Percentiles rank a stretch among this genome's conserved stretches.
phyloP scores from a whole-genome alignment of 1,139 yeast genomes.

The Debaryomycetaceae sp. region DNA sequence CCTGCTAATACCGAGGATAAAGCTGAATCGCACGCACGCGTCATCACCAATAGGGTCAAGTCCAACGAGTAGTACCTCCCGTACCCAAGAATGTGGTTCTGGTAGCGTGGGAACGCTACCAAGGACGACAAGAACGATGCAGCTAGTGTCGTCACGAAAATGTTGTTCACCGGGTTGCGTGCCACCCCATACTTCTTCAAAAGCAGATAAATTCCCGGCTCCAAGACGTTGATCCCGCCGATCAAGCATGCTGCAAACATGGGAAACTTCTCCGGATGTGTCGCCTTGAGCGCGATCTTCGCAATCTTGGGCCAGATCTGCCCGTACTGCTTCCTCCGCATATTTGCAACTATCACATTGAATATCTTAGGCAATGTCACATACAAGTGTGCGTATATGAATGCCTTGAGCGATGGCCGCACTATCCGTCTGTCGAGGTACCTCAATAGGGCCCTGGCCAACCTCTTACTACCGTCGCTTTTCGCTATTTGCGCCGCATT shows the following conservation, averaged over 20 bases:
- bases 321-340: conserved; percentile 16
- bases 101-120: conserved; percentile 26
- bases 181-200: conserved; percentile 10
- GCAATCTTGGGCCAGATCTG: conserved; percentile 13
- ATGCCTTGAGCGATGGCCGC: conserved; percentile 28
- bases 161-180: conserved; percentile 14
- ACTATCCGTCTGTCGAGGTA: conserved; percentile 12
- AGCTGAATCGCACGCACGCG: conserved; percentile 36
- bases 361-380: conserved; percentile 28
- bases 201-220: conserved; percentile 23
- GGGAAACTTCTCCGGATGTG: conserved; percentile 31
- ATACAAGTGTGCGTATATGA: conserved; percentile 32
- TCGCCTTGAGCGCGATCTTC: conserved; percentile 17
- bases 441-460: not conserved
- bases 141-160: conserved; percentile 27
- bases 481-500: not conserved
- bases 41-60: conserved; percentile 31
- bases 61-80: conserved; percentile 32
- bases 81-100: conserved; percentile 25
- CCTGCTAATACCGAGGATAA: conserved; percentile 21
- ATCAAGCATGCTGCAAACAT: conserved; percentile 27
- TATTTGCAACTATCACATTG: conserved; percentile 14
- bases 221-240: conserved; percentile 30
- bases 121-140: conserved; percentile 28
- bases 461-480: not conserved